Evolutionary conservation across 2,329 filamentous ascomycete genomes (phyloP).

Genomic region (Cladosporium sphaerospermum): DNA sequence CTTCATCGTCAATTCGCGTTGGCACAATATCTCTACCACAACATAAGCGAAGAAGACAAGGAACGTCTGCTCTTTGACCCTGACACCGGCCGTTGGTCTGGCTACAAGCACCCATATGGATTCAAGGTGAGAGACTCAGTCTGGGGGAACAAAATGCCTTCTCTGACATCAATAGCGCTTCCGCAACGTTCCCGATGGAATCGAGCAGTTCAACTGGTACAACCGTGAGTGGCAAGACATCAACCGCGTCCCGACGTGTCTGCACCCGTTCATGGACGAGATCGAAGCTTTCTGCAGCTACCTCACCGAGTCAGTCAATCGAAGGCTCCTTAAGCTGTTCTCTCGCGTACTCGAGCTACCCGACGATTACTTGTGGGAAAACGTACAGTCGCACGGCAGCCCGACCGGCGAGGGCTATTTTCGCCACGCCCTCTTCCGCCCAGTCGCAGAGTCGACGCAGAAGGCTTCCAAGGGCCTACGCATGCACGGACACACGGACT

Average conservation of each 20-base stretch:
- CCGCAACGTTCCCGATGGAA: slow-evolving; percentile 41
- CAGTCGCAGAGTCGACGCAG: slow-evolving; percentile 15
- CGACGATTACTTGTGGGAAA: slow-evolving; percentile 39
- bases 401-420: slow-evolving; percentile 43
- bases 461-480: slow-evolving; percentile 22
- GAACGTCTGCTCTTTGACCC: slow-evolving; percentile 43
- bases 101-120: slow-evolving; percentile 45
- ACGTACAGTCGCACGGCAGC: slow-evolving; percentile 39
- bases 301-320: slow-evolving; percentile 44
- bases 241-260: slow-evolving; percentile 41
- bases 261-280: slow-evolving; percentile 47
- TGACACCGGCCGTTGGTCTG: slow-evolving; percentile 44
- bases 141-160: background rate
- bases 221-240: slow-evolving; percentile 40
- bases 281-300: slow-evolving; percentile 43
- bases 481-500: slow-evolving; percentile 36
- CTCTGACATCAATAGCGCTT: slow-evolving; percentile 24
- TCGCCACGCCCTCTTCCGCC: slow-evolving; percentile 29
- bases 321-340: slow-evolving; percentile 33
- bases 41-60: slow-evolving; percentile 47
- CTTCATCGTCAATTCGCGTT: slow-evolving; percentile 47
- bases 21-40: slow-evolving; percentile 46
- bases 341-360: slow-evolving; percentile 41
- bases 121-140: slow-evolving; percentile 26
- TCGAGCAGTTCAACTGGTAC: slow-evolving; percentile 53